Percentiles rank a stretch among this genome's conserved stretches.
phyloP scores from a whole-genome alignment of 208 protist genomes.

The Acanthamoeba culbertsoni region DNA sequence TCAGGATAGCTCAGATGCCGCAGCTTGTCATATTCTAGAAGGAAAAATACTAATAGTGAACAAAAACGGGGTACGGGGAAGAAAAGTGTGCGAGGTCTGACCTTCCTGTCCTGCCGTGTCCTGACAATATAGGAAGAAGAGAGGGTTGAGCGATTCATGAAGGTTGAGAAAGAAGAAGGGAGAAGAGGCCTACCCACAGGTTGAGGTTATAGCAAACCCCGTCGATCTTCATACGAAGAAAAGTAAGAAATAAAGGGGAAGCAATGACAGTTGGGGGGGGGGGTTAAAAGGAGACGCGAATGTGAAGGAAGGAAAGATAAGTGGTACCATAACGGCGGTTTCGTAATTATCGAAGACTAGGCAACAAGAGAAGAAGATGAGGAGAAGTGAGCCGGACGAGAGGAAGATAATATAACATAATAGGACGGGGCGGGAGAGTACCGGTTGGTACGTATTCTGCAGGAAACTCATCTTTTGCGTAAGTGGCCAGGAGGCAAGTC shows the following conservation, averaged over 20 bases:
- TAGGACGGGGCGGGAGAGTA: not conserved
- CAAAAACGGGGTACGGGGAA: no score
- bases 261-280: no score
- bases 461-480: constrained; percentile 13
- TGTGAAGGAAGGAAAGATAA: not conserved
- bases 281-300: not conserved
- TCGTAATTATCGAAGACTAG: constrained; percentile 15
- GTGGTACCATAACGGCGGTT: constrained; percentile 1
- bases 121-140: not conserved
- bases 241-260: not conserved
- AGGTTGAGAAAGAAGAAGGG: not conserved
- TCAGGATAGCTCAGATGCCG: constrained; percentile 33
- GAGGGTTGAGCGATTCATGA: not conserved
- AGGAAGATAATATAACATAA: not conserved
- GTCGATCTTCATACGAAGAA: not conserved
- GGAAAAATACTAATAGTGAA: not conserved
- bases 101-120: constrained; percentile 12
- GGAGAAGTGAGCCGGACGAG: not conserved
- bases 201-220: constrained; percentile 46
- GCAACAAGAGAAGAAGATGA: not conserved
- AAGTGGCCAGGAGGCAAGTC: constrained; percentile 5
- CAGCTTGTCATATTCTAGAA: constrained; percentile 17
- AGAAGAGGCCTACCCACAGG: not conserved
- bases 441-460: constrained; percentile 22
- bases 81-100: not conserved